Percentiles rank a stretch among this genome's conserved stretches.
These are phyloP conservation scores for Eucalyptus leucophloia DNA, from an alignment of 345 rosid species.

Conservation along the genomic window DNA sequence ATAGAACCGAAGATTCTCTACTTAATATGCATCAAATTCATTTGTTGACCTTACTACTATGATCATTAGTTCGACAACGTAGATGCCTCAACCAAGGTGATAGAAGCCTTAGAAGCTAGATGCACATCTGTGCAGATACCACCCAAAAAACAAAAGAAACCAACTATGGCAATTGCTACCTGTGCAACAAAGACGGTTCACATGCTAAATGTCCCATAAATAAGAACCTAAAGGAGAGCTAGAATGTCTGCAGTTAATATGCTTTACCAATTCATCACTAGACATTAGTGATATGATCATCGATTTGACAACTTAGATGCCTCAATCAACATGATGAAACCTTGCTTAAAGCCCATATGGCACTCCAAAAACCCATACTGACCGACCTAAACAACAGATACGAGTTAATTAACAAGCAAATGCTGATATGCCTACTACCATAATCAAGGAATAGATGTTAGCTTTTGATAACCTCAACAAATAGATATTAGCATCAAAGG, in stretches of 20 bases:
- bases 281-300: background rate
- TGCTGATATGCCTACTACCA: background rate
- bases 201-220: background rate
- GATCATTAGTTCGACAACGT: background rate
- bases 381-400: background rate
- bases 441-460: background rate
- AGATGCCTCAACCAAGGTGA: background rate
- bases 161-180: background rate
- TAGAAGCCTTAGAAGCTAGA: background rate
- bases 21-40: background rate
- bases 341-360: background rate
- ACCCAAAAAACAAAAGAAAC: background rate
- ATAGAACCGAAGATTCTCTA: background rate
- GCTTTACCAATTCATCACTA: background rate
- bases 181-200: background rate
- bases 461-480: background rate
- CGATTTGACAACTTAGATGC: background rate
- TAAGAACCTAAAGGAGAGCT: background rate
- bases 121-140: background rate
- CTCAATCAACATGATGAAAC: background rate
- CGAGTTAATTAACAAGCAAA: background rate
- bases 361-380: background rate
- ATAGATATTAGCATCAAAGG: conserved; percentile 11
- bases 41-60: background rate
- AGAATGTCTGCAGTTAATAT: background rate